Evolutionary conservation across 2,329 filamentous ascomycete species (phyloP).

Genomic region (Epichloe brachyelytri): DNA sequence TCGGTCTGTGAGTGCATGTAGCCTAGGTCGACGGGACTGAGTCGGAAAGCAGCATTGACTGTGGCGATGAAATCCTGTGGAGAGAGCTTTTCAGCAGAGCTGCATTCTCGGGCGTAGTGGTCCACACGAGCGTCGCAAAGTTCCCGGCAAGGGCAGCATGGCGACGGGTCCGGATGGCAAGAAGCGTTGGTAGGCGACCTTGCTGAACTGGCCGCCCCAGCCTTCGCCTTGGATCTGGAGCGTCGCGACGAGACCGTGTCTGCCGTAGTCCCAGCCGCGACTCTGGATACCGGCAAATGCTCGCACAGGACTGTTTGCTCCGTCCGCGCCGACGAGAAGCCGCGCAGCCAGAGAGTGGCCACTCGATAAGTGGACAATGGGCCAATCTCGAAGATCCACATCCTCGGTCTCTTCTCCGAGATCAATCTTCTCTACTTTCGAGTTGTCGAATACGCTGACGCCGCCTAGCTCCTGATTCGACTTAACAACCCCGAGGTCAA

Average conservation of each 20-base stretch:
- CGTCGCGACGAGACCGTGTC: slow-evolving; percentile 85
- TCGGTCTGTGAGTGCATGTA: slow-evolving; percentile 59
- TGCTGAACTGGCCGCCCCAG: slow-evolving; percentile 40
- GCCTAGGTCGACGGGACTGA: slow-evolving; percentile 64
- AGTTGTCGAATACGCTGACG: slow-evolving; percentile 60
- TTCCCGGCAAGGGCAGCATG: slow-evolving; percentile 77
- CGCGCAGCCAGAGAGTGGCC: slow-evolving; percentile 62
- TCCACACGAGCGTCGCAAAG: slow-evolving; percentile 83
- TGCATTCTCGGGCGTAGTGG: slow-evolving; percentile 71
- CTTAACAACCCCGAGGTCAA: slow-evolving; percentile 65
- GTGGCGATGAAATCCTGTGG: slow-evolving; percentile 65
- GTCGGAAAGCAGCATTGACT: slow-evolving; percentile 87
- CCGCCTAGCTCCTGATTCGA: slow-evolving; percentile 57
- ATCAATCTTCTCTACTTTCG: slow-evolving; percentile 66
- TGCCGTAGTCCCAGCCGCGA: slow-evolving; percentile 84
- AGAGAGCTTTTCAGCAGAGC: slow-evolving; percentile 64
- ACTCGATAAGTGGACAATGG: slow-evolving; percentile 60
- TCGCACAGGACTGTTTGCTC: slow-evolving; percentile 86
- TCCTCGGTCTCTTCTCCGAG: slow-evolving; percentile 57
- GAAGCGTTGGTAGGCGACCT: slow-evolving; percentile 90
- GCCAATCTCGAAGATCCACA: slow-evolving; percentile 75
- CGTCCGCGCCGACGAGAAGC: slow-evolving; percentile 83
- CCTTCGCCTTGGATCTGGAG: slow-evolving; percentile 55
- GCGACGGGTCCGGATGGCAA: slow-evolving; percentile 85
- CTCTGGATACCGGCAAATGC: slow-evolving; percentile 77